Evolutionary conservation across 495 filamentous ascomycete genomes (phyloP).

Genomic region (Penicillium macrosclerotiorum): DNA sequence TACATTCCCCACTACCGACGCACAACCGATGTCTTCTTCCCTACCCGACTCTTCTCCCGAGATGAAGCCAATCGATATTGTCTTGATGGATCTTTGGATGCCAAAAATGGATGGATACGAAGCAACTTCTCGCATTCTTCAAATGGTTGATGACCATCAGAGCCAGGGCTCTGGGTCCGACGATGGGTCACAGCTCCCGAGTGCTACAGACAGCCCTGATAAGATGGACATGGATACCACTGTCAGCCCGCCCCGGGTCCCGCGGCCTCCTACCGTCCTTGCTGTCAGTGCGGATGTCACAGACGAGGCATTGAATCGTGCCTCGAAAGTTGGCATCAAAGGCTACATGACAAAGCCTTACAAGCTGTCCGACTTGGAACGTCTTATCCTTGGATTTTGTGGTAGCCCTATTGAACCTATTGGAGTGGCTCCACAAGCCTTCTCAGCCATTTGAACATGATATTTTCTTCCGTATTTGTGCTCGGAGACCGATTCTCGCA

Average conservation of each 20-base stretch:
- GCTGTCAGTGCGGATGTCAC: conserved; percentile 80
- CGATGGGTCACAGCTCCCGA: conserved; percentile 2
- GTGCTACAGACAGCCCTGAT: conserved; percentile 5
- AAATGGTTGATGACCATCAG: conserved; percentile 43
- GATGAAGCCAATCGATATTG: conserved; percentile 56
- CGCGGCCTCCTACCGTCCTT: conserved; percentile 50
- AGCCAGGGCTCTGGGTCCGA: conserved; percentile 13
- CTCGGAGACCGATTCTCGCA: background rate
- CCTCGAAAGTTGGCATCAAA: conserved; percentile 67
- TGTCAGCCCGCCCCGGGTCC: background rate
- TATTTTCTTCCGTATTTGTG: conserved; percentile 1
- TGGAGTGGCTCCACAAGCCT: background rate
- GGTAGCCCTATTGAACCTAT: conserved; percentile 13
- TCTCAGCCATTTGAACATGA: background rate
- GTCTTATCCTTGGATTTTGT: conserved; percentile 64
- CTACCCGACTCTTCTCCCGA: conserved; percentile 6
- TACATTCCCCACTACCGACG: no score
- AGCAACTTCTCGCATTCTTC: conserved; percentile 64
- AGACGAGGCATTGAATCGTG: conserved; percentile 60
- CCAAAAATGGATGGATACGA: conserved; percentile 80
- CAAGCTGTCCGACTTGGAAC: conserved; percentile 67
- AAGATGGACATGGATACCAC: conserved; percentile 25
- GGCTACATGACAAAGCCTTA: conserved; percentile 82
- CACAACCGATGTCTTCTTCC: background rate
- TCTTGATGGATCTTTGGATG: conserved; percentile 89